A percentile compares a stretch with the other conserved stretches of the same genome.
phyloP scores from a whole-genome alignment of 1,284 basidiomycete genomes.

The Amylostereum areolatum region DNA sequence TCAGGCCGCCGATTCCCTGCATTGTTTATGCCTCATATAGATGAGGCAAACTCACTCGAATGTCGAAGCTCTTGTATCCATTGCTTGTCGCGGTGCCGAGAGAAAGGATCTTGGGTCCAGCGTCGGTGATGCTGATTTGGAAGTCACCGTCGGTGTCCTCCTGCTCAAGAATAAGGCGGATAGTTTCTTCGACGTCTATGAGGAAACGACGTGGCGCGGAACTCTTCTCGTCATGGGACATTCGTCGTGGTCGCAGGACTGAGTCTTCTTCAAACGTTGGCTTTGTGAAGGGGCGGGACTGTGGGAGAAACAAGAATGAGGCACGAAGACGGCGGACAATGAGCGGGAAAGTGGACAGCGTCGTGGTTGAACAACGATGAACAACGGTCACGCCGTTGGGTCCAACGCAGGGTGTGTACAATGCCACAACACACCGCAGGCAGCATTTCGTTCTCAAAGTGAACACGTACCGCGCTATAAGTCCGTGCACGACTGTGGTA shows the following conservation, averaged over 20 bases:
- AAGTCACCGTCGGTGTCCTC: slow-evolving; percentile 98
- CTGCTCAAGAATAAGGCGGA: slow-evolving; percentile 93
- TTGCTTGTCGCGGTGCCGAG: slow-evolving; percentile 96
- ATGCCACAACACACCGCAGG: too few species aligned
- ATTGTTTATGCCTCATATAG: not conserved
- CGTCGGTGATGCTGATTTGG: slow-evolving; percentile 94
- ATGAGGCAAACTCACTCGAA: slow-evolving; percentile 57
- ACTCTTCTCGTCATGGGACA: slow-evolving; percentile 83
- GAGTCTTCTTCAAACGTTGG: slow-evolving; percentile 74
- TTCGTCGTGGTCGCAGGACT: slow-evolving; percentile 63
- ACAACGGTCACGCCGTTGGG: too few species aligned
- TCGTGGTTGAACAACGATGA: too few species aligned
- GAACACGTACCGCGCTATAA: slow-evolving; percentile 66
- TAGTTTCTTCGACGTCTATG: slow-evolving; percentile 98
- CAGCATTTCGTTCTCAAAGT: not conserved
- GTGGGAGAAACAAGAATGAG: slow-evolving; percentile 6
- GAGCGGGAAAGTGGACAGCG: too few species aligned
- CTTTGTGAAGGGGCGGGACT: slow-evolving; percentile 45
- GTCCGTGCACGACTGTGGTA: slow-evolving; percentile 76
- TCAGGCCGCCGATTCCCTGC: too few species aligned
- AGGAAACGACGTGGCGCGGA: slow-evolving; percentile 80
- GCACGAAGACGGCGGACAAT: not conserved
- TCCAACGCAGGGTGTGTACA: too few species aligned
- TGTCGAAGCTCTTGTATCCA: slow-evolving; percentile 96
- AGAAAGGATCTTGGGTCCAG: slow-evolving; percentile 93